phyloP scores from a whole-genome alignment of 2,329 filamentous ascomycete genomes.

The Akanthomyces uredinophilus region DNA sequence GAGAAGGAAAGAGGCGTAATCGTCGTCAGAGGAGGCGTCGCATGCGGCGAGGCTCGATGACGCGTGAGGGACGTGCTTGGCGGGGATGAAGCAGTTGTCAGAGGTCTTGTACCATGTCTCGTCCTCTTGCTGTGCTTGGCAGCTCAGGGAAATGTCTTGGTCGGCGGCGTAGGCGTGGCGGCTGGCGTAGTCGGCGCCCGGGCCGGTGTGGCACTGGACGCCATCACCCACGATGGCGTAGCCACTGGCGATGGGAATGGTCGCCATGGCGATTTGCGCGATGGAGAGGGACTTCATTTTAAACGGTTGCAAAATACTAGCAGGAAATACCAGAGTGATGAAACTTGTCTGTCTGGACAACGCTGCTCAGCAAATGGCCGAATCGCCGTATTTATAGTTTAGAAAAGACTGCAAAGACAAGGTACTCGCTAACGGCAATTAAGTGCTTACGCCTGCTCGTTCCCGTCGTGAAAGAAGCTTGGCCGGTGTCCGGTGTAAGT shows the following conservation, averaged over 20 bases:
- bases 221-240: not conserved
- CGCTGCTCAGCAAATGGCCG: too few relatives aligned
- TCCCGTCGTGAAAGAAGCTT: too few relatives aligned
- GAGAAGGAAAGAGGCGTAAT: not conserved
- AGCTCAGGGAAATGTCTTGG: not conserved
- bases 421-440: too few relatives aligned
- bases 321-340: too few relatives aligned
- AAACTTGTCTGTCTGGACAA: too few relatives aligned
- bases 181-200: not conserved
- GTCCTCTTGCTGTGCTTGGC: not conserved
- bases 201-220: not conserved
- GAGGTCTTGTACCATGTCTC: conserved; percentile 1
- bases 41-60: not conserved
- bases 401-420: too few relatives aligned
- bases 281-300: not conserved
- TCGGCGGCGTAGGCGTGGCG: not conserved
- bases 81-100: not conserved
- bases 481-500: too few relatives aligned
- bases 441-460: too few relatives aligned
- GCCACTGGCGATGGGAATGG: not conserved
- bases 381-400: too few relatives aligned
- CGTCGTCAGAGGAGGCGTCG: not conserved
- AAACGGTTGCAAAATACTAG: too few relatives aligned
- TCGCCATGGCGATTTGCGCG: not conserved
- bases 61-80: not conserved